These are phyloP conservation scores for Solanum hybrid DNA, from an alignment of 305 asterid species.

Conservation along the genomic window DNA sequence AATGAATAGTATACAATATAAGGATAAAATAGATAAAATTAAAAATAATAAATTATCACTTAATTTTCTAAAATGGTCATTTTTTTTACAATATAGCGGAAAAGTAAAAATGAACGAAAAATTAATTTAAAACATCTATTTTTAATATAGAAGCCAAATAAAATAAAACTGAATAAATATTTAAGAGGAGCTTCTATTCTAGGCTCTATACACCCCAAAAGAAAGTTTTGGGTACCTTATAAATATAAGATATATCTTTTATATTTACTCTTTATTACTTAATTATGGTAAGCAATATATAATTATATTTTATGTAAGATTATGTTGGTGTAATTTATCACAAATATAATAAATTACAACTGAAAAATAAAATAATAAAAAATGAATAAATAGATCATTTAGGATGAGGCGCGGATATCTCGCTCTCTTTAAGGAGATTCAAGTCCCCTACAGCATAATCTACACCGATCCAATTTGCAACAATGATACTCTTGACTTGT, in stretches of 20 bases:
- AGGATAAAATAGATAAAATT: no score
- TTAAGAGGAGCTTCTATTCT: not conserved
- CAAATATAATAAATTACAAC: no score
- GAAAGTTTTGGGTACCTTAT: not conserved
- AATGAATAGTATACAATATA: not conserved
- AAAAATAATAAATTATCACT: not conserved
- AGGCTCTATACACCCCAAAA: not conserved
- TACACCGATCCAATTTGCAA: not conserved
- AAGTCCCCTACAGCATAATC: not conserved
- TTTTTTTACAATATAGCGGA: no score
- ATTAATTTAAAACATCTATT: no score
- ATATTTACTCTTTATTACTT: not conserved
- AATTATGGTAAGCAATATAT: not conserved
- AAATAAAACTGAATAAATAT: no score
- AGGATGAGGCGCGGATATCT: not conserved
- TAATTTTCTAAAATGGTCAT: not conserved
- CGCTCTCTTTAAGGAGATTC: not conserved
- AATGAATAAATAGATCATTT: no score
- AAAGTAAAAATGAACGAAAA: no score
- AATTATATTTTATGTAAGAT: not conserved
- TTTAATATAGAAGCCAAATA: no score
- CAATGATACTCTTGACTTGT: not conserved
- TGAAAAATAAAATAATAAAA: no score
- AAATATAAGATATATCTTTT: not conserved
- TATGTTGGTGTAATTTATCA: not conserved